Evolutionary conservation across 306 rosid species (phyloP), one percentile per base, ranked within the genome.

Genomic region (Fagus crenata): DNA sequence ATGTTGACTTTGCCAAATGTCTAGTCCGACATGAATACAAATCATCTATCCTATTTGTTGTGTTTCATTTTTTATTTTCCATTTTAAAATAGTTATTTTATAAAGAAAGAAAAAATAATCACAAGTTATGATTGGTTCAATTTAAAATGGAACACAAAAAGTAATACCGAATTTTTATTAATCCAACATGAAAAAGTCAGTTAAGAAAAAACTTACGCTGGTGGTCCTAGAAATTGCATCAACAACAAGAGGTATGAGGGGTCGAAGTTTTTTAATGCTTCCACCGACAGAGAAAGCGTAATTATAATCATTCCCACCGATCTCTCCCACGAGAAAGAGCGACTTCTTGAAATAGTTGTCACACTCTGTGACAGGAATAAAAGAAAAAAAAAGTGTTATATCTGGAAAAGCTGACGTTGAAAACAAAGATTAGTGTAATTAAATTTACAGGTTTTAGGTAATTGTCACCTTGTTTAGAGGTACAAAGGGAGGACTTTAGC

Each of bases 281-380:
- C 81, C 87, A 79, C 88, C 83, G 42, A 68, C 67, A 78, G 83
- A 72, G 36, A 82, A 84, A 3, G 87, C 87, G 42, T 84, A 92
- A 49, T 90, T 92, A 61, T 88, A 88, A 76, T 92, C 95, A 72
- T 92, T 92, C 15, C 97, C 97, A 53, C 97, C 97, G 0, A 92
- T 92, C 85, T 90, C 97, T 32, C 97, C 93, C 55, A 90, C 89
- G 32, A 92, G 35, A 79, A 92, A 92, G 14, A 90, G 83, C 4
- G 95, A 69, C 63, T 53, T 89, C 58, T 81, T 83, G 78, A 92
- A 84, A 88, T 79, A 83, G 71, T 59, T 85, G 37, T 84, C 84
- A 83, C 97, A 92, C 3, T 86, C 94, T 92, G 81, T 22, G 39
- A 71, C 64, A 83, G 7, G 13, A 3, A 68, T 18, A 4, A 49